phyloP scores from a whole-genome alignment of 139 green algal genomes.

The Coelastrella sp. region DNA sequence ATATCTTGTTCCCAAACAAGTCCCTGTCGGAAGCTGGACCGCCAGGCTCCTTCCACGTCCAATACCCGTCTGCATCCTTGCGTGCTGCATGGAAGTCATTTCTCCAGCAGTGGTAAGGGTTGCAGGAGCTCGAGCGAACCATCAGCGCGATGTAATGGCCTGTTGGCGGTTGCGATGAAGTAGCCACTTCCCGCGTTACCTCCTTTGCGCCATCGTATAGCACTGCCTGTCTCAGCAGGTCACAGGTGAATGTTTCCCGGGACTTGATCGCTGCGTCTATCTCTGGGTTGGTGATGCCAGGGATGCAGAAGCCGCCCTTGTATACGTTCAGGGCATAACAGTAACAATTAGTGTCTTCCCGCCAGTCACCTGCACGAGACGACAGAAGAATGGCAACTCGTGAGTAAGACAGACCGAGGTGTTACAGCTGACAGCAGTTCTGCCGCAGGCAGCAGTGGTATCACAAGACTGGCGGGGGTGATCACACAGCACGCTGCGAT shows the following conservation, averaged over 20 bases:
- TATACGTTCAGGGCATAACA: slow-evolving; percentile 15
- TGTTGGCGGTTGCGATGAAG: background rate
- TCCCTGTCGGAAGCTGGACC: slow-evolving; percentile 25
- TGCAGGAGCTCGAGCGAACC: background rate
- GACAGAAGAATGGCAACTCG: too few species aligned
- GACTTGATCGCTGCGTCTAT: background rate
- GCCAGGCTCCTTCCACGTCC: slow-evolving; percentile 15
- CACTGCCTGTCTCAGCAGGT: background rate
- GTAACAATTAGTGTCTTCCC: background rate
- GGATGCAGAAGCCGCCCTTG: slow-evolving; percentile 24
- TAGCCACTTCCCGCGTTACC: background rate
- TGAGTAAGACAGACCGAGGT: too few species aligned
- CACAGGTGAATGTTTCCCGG: background rate
- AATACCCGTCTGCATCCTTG: slow-evolving; percentile 8
- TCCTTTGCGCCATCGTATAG: background rate
- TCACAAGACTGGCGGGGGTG: too few species aligned
- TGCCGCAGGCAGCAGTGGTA: too few species aligned
- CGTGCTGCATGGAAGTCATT: slow-evolving; percentile 28
- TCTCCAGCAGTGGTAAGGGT: slow-evolving; percentile 17
- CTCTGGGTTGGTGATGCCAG: background rate
- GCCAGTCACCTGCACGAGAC: background rate
- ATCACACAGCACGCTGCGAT: too few species aligned
- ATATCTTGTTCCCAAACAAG: background rate
- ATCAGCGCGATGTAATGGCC: slow-evolving; percentile 36
- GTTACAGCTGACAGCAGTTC: too few species aligned